Base-by-base conservation (phyloP, 179 eudicot species). In the Nepenthes alata region DNA sequence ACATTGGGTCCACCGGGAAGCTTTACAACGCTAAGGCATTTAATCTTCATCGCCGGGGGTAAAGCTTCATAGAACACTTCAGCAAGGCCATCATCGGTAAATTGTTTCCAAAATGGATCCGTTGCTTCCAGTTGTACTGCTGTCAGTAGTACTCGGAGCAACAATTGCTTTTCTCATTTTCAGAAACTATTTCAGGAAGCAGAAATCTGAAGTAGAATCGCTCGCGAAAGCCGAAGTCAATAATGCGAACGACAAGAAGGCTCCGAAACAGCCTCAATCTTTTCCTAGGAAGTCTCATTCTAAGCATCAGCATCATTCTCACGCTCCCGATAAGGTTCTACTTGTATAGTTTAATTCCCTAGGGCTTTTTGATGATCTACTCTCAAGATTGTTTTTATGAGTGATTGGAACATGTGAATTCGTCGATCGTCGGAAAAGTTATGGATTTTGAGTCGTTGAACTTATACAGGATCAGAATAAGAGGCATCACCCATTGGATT, bases 401-500 rank as follows among this genome's bases (percentile, higher is more conserved):
- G 25, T 25, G 25, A 25, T 25, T 25, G 25, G 25, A 25, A 25
- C 25, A 25, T 25, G 0, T 25, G 25, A 25, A 25, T 25, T 25
- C 25, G 1, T 25, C 25, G 25, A 25, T 25, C 25, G 25, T 25
- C 25, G 25, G 25, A 25, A 25, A 25, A 25, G 25, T 25, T 25
- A 25, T 25, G 25, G 25, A 25, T 25, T 6, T 35, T 47, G 16
- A 55, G 14, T 3, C 6, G 25, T 53, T 2, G 15, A 53, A 50
- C 60, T 47, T 52, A 57, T 82, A 81, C 57, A 90, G 99, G 99
- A 89, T 13, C 84, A 75, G 52, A 81, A 64, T 74, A 94, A 87
- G 87, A 78, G 76, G 70, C 99, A 94, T 74, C 99, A 94, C 68
- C 89, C 85, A 0, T 76, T 94, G 82, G 97, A 94, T 80, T 62